Base-by-base conservation (phyloP, 2,329 filamentous ascomycete genomes). In the Apiospora phragmitis region DNA sequence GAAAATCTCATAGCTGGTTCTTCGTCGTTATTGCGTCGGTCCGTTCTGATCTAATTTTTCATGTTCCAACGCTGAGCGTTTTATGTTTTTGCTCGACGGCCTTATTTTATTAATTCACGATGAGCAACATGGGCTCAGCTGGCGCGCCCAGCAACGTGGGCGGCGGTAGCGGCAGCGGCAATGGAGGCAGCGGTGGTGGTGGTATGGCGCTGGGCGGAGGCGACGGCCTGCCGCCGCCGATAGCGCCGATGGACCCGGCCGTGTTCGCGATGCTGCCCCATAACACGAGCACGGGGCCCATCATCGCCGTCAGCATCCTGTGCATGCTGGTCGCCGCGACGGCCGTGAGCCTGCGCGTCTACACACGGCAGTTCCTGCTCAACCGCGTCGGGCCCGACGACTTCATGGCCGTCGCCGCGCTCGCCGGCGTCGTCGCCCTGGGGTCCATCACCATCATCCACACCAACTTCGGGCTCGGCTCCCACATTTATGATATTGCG, bases 321-420 rank as follows among this genome's bases (percentile, higher is more conserved):
- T 70, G 68, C n/a, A 70, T 70, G 1, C 21, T 66, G 41, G 26
- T 70, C 12, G n/a, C 68, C 4, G 38, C 29, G 26, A 51, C 43
- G 42, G 68, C 42, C 21, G 59, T 51, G 3, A 16, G 59, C 16
- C 59, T 65, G 51, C 68, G 68, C 2, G 35, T 70, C 18, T 66
- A 70, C 32, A 70, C 68, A 3, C 68, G 68, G 29, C 38, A 38
- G 14, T 70, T 65, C 42, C 24, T 70, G 26, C 29, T 67, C 26
- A 67, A 49, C 41, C 42, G 41, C 26, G 59, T 70, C 12, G 68
- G 51, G 2, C 24, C 32, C 21, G 68, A 66, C 55, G 68, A 70
- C 59, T 49, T 49, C 59, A 65, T 70, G 55, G 68, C 55, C 45
- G 14, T 70, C 8, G 62, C 45, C 4, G 65, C 68, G 3, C 43